Percentiles rank a stretch among this genome's conserved stretches.
phyloP scores from a whole-genome alignment of 495 filamentous ascomycete species.

The Trichodelitschia bisporula region DNA sequence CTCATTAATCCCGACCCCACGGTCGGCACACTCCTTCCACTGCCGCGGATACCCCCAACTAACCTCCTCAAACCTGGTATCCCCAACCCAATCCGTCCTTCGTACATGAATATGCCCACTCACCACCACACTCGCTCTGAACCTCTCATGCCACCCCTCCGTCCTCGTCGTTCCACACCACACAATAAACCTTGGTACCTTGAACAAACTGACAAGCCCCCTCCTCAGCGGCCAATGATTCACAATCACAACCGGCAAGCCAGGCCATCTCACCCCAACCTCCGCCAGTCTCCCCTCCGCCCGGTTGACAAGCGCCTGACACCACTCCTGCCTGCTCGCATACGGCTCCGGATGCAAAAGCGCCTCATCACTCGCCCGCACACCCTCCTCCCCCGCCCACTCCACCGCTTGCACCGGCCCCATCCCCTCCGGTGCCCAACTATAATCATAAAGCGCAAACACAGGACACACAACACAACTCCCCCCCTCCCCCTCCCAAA shows the following conservation, averaged over 20 bases:
- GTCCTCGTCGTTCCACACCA: conserved; percentile 20
- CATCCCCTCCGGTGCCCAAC: conserved; percentile 14
- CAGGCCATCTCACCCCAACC: conserved; percentile 8
- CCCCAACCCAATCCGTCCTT: conserved; percentile 17
- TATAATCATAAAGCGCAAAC: conserved; percentile 20
- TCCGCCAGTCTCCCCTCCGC: conserved; percentile 12
- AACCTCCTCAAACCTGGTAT: conserved; percentile 16
- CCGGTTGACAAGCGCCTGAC: conserved; percentile 9
- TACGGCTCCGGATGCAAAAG: conserved; percentile 16
- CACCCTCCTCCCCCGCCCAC: conserved; percentile 17
- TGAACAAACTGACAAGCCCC: conserved; percentile 15
- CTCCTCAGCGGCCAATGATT: conserved; percentile 18
- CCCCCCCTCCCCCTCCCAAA: conserved; percentile 16
- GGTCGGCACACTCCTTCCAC: conserved; percentile 16
- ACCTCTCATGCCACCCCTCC: conserved; percentile 16
- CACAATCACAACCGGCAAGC: conserved; percentile 13
- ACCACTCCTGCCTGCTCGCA: conserved; percentile 14
- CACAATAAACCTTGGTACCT: conserved; percentile 14
- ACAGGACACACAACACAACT: conserved; percentile 15
- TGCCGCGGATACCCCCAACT: conserved; percentile 17
- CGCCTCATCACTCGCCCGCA: conserved; percentile 16
- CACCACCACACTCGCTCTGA: conserved; percentile 16
- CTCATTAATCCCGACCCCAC: conserved; percentile 14
- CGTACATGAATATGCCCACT: conserved; percentile 18
- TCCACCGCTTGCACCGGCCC: conserved; percentile 11